Percentiles rank a stretch among this genome's conserved stretches.
Conservation (phyloP, 192 early-diverging fungal species). For the Neocallimastix lanati region DNA sequence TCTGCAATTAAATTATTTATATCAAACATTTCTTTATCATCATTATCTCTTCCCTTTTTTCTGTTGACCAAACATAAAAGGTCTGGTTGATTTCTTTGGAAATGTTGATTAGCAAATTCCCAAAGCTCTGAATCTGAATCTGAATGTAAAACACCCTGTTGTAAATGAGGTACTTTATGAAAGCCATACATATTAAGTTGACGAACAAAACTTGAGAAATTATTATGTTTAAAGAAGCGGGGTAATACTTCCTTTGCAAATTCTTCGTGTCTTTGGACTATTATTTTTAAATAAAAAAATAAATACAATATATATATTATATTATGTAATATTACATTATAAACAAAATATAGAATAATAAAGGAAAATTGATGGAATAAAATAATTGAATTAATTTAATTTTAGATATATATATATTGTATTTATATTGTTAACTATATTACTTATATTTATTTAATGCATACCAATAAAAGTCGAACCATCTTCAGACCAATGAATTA, state of each 20-base stretch:
- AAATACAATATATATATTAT: too few relatives aligned
- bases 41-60: conserved; percentile 44
- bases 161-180: conserved; percentile 87
- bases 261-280: conserved; percentile 47
- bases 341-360: too few relatives aligned
- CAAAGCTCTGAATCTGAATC: conserved; percentile 62
- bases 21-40: conserved; percentile 18
- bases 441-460: not conserved
- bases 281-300: too few relatives aligned
- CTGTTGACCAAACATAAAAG: conserved; percentile 70
- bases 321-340: too few relatives aligned
- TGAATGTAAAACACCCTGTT: conserved; percentile 67
- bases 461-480: conserved; percentile 68
- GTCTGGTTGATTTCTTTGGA: conserved; percentile 76
- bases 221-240: conserved; percentile 78
- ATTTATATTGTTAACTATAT: too few relatives aligned
- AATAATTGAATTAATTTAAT: not conserved
- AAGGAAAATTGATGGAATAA: conserved; percentile 1
- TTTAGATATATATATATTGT: too few relatives aligned
- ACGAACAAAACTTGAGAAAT: conserved; percentile 75
- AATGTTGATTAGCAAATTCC: conserved; percentile 85
- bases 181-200: conserved; percentile 95
- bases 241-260: conserved; percentile 71
- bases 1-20: conserved; percentile 42
- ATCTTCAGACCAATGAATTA: conserved; percentile 78